Evolutionary conservation across 768 basidiomycete species (phyloP).

Genomic region (Leccinum broughii): DNA sequence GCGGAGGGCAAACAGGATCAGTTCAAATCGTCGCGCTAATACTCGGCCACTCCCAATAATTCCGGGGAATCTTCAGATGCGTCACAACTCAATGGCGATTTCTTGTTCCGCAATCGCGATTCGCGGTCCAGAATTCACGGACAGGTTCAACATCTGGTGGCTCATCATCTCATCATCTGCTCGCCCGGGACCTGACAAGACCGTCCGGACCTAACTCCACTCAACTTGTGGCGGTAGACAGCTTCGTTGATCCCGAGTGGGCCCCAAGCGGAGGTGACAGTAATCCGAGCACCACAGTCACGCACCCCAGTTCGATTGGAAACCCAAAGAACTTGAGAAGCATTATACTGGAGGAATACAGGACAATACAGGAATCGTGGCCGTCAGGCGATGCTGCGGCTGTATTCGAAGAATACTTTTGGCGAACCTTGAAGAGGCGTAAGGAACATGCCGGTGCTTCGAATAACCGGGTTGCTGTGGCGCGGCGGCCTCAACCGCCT

Average conservation of each 20-base stretch:
- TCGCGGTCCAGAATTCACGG: slow-evolving; percentile 8
- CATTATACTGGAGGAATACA: slow-evolving; percentile 26
- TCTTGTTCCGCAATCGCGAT: slow-evolving; percentile 12
- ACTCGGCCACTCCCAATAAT: slow-evolving; percentile 48
- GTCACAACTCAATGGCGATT: slow-evolving; percentile 15
- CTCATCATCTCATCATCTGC: slow-evolving; percentile 34
- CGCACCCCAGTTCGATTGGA: slow-evolving; percentile 18
- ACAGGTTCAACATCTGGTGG: slow-evolving; percentile 39
- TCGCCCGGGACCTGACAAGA: slow-evolving; percentile 34
- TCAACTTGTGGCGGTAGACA: slow-evolving; percentile 4
- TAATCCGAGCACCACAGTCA: slow-evolving; percentile 6
- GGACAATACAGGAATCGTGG: slow-evolving; percentile 23
- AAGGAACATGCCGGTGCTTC: slow-evolving; percentile 17
- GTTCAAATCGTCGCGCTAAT: slow-evolving; percentile 15
- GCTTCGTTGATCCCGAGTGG: slow-evolving; percentile 2
- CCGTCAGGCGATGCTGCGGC: slow-evolving; percentile 28
- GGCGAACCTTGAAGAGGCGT: slow-evolving; percentile 20
- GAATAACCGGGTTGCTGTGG: not conserved
- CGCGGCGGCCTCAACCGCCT: not conserved
- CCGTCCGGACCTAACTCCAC: slow-evolving; percentile 17
- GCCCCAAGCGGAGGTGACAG: slow-evolving; percentile 4
- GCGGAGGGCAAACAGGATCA: slow-evolving; percentile 17
- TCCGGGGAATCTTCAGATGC: slow-evolving; percentile 34
- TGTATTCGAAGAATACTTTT: slow-evolving; percentile 26
- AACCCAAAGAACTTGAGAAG: slow-evolving; percentile 15